Evolutionary conservation across 805 yeast species (phyloP).

Genomic region (Metschnikowia cubensis): DNA sequence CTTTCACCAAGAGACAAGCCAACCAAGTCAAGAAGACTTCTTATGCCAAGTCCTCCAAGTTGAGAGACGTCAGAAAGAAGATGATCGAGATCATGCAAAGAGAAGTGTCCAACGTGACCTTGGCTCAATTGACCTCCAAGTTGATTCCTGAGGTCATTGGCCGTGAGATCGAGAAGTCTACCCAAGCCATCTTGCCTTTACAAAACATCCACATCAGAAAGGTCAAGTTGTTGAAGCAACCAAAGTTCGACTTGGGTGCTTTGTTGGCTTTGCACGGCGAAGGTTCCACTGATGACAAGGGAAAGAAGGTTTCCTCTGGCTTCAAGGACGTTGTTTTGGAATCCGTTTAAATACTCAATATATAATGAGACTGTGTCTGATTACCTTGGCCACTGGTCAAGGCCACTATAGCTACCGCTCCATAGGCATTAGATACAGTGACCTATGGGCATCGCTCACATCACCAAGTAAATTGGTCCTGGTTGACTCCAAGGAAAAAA

Average conservation of each 20-base stretch:
- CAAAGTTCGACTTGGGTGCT: slow-evolving; percentile 97
- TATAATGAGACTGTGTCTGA: slow-evolving; percentile 1
- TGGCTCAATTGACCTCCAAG: slow-evolving; percentile 95
- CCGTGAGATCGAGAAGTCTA: slow-evolving; percentile 96
- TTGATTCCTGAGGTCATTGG: slow-evolving; percentile 98
- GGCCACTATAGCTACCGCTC: too few relatives aligned
- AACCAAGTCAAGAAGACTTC: slow-evolving; percentile 97
- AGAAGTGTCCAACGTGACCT: slow-evolving; percentile 91
- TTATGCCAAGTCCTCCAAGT: slow-evolving; percentile 96
- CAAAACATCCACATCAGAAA: slow-evolving; percentile 99
- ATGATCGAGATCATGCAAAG: slow-evolving; percentile 94
- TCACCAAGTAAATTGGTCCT: too few relatives aligned
- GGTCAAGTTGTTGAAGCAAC: slow-evolving; percentile 97
- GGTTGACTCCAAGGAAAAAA: too few relatives aligned
- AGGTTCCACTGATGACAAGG: slow-evolving; percentile 82
- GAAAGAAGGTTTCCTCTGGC: slow-evolving; percentile 96
- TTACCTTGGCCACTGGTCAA: not conserved
- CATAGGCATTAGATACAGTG: too few relatives aligned
- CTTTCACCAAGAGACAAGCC: slow-evolving; percentile 96
- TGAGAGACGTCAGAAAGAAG: slow-evolving; percentile 96
- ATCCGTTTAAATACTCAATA: slow-evolving; percentile 59
- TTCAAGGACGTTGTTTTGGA: slow-evolving; percentile 99
- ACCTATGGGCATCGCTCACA: too few relatives aligned
- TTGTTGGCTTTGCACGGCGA: slow-evolving; percentile 98
- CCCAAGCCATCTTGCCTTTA: slow-evolving; percentile 92